phyloP scores from a whole-genome alignment of 2,329 filamentous ascomycete genomes.

The Venturia nashicola region DNA sequence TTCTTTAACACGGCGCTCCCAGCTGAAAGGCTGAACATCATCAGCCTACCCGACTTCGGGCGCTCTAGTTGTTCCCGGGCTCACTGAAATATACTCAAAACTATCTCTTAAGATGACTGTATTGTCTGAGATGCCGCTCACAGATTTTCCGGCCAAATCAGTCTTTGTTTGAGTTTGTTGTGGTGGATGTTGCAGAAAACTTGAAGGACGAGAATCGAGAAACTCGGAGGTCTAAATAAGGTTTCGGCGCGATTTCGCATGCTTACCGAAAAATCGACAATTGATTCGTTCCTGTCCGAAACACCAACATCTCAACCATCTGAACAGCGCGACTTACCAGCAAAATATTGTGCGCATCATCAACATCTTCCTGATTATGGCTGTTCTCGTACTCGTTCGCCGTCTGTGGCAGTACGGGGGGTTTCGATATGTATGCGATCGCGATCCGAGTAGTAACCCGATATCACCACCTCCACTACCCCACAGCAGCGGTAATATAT shows the following conservation, averaged over 20 bases:
- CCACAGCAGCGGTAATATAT: too few relatives aligned
- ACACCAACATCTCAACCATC: background rate
- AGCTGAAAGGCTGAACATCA: background rate
- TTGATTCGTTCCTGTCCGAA: background rate
- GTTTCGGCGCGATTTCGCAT: background rate
- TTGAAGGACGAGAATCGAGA: background rate
- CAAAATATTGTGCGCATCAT: background rate
- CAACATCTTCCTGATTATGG: too few relatives aligned
- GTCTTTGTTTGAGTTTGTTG: background rate
- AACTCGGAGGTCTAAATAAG: background rate
- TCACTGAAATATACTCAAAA: background rate
- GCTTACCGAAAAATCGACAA: background rate
- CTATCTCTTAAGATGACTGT: background rate
- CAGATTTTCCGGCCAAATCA: background rate
- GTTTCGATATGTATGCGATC: too few relatives aligned
- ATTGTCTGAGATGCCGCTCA: background rate
- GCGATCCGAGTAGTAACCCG: too few relatives aligned
- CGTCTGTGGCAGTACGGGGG: too few relatives aligned
- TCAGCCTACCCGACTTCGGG: background rate
- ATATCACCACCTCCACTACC: too few relatives aligned
- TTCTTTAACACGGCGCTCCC: background rate
- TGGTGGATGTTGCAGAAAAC: background rate
- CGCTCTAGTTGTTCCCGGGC: background rate
- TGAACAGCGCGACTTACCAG: background rate
- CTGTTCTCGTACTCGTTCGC: too few relatives aligned